Percentiles rank a stretch among this genome's conserved stretches.
Conservation (phyloP, 805 yeast species). For the Ogataea paraovalis region DNA sequence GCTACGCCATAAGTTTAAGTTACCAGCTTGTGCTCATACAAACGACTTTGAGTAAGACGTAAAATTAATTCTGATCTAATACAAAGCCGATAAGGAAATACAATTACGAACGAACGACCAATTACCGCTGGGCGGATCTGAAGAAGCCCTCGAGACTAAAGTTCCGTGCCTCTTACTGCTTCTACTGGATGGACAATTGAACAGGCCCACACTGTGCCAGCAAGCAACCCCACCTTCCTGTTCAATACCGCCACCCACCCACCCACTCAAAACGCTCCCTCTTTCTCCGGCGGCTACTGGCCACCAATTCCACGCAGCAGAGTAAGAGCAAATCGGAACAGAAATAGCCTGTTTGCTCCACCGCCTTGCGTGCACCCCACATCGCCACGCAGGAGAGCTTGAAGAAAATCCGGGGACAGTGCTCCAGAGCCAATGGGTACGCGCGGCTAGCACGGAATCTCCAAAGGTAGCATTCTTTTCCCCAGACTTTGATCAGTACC, state of each 20-base stretch:
- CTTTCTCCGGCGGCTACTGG: not conserved
- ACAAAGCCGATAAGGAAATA: not conserved
- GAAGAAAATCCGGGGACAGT: slow-evolving; percentile 15
- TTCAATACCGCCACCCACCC: not conserved
- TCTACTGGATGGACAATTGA: not conserved
- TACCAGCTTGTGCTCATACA: too few relatives aligned
- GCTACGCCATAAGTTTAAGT: too few relatives aligned
- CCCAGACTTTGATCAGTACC: not conserved
- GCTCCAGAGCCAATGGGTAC: slow-evolving; percentile 11
- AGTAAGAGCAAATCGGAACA: slow-evolving; percentile 15
- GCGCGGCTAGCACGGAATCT: slow-evolving; percentile 16
- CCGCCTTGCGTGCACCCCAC: not conserved
- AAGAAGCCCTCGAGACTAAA: not conserved
- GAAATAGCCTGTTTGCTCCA: slow-evolving; percentile 17
- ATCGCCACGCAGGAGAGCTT: not conserved
- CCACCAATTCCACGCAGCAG: not conserved
- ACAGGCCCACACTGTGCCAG: too few relatives aligned
- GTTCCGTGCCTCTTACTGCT: not conserved
- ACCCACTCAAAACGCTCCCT: not conserved
- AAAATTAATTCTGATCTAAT: not conserved
- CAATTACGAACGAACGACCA: not conserved
- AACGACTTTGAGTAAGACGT: too few relatives aligned
- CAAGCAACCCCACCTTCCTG: not conserved
- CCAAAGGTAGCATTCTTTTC: not conserved
- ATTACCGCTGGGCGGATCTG: not conserved